Conservation (phyloP, 768 basidiomycete species). For the Lanmaoa rubissima region DNA sequence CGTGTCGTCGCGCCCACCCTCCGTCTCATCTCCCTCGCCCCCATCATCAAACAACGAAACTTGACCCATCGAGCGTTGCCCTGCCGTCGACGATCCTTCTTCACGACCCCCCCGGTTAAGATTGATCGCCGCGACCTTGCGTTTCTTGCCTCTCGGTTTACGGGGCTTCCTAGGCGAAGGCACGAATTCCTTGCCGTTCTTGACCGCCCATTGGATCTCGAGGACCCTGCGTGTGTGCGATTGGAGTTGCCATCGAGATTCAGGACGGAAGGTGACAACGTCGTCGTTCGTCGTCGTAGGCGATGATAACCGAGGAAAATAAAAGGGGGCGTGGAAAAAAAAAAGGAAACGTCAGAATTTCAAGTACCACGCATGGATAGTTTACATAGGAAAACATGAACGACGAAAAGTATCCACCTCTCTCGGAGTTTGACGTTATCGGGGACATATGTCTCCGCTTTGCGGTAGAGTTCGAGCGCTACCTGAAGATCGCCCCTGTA, state of each 20-base stretch:
- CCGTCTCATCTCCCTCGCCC: conserved; percentile 33
- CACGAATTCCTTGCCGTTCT: conserved; percentile 56
- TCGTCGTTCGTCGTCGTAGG: background rate
- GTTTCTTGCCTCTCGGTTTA: conserved; percentile 34
- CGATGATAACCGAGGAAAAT: no score
- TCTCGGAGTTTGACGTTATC: conserved; percentile 83
- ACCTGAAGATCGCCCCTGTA: conserved; percentile 74
- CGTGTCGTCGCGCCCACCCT: conserved; percentile 15
- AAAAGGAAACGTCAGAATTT: conserved; percentile 44
- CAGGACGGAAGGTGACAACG: no score
- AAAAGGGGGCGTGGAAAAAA: background rate
- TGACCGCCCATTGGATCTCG: conserved; percentile 78
- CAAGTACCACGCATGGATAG: conserved; percentile 36
- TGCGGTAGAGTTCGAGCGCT: conserved; percentile 79
- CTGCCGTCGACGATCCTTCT: conserved; percentile 12
- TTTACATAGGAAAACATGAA: conserved; percentile 62
- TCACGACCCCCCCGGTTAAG: conserved; percentile 7
- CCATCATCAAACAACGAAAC: conserved; percentile 37
- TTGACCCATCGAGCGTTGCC: conserved; percentile 17
- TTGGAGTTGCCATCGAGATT: conserved; percentile 1
- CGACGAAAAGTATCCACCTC: conserved; percentile 78
- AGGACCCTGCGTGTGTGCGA: conserved; percentile 53
- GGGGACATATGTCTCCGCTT: conserved; percentile 81
- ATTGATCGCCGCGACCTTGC: conserved; percentile 28
- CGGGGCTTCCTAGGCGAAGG: conserved; percentile 50